Base-by-base conservation (phyloP, 2,329 filamentous ascomycete species). In the Fusarium agapanthi region DNA sequence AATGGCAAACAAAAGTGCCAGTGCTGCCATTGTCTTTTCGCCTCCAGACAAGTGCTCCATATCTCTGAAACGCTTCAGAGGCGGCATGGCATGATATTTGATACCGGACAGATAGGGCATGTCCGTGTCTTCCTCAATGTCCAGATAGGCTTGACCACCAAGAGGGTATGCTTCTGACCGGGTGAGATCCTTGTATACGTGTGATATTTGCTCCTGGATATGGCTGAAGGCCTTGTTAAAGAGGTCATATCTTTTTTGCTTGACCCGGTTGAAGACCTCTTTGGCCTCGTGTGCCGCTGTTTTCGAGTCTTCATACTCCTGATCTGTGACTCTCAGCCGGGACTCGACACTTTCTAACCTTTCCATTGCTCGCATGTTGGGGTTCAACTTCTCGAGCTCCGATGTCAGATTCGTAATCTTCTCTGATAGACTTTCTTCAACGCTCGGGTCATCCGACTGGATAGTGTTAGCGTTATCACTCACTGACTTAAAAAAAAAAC, bases 71-170 rank as follows among this genome's bases (percentile, higher is more conserved):
- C 96, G 94, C 85, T 99, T 99, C 71, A 98, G 90, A 3, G 96
- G 96, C 26, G 96, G 96, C 95, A 98, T 99, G 71, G 96, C 97
- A 80, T 98, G 95, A 83, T 99, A 99, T 80, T 97, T 98, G 83
- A 99, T 95, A 37, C 96, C 96, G 44, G 93, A 94, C 8, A 98
- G 89, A 81, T 98, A 99, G 2, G 96, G 96, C 78, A 97, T 95
- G 72, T 97, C 95, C n/a, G 92, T 93, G 81, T 99, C 95, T 80
- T 97, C 95, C 81, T 92, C 90, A 65, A 97, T 95, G 79, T 98
- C 95, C 53, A 99, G 90, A 79, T 97, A 97, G 3, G 90, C 90
- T 81, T 91, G 89, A 14, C 96, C 96, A 76, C 96, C 96, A n/a
- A 98, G 88, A 1, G 95, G 95, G 80, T 97, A 97, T n/a, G 93